phyloP scores from a whole-genome alignment of 768 basidiomycete species.

The Dioszegia hungarica region DNA sequence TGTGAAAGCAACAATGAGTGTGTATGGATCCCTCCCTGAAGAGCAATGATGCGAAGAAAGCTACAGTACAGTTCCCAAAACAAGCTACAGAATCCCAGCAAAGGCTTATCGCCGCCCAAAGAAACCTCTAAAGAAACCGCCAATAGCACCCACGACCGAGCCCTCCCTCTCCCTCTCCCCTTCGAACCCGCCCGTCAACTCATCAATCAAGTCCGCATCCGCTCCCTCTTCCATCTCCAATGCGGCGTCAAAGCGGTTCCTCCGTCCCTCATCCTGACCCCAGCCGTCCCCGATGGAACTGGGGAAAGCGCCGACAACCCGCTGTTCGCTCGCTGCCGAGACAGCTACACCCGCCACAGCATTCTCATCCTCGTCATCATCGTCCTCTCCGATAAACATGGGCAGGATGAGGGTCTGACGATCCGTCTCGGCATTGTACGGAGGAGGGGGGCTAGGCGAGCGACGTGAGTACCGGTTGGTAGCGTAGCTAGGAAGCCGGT shows the following conservation, averaged over 20 bases:
- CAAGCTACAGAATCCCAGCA: neutral
- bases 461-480: conserved; percentile 9
- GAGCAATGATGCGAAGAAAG: neutral
- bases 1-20: neutral
- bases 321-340: neutral
- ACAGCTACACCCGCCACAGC: neutral
- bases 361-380: conserved; percentile 12
- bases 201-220: conserved; percentile 9
- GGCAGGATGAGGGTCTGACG: conserved; percentile 28
- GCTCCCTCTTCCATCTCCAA: conserved; percentile 21
- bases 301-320: conserved; percentile 25
- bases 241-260: conserved; percentile 16
- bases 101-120: conserved; percentile 5
- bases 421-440: conserved; percentile 37
- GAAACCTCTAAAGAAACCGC: neutral
- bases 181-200: neutral
- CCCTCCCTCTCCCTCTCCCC: neutral
- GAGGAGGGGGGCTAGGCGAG: conserved; percentile 37
- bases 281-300: neutral
- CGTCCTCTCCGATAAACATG: conserved; percentile 22
- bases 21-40: no score
- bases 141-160: conserved; percentile 1
- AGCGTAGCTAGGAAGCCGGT: conserved; percentile 4
- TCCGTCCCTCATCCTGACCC: neutral
- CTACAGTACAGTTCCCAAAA: neutral